phyloP scores from a whole-genome alignment of 2,329 filamentous ascomycete species.

The Hymenoscyphus fraxineus region DNA sequence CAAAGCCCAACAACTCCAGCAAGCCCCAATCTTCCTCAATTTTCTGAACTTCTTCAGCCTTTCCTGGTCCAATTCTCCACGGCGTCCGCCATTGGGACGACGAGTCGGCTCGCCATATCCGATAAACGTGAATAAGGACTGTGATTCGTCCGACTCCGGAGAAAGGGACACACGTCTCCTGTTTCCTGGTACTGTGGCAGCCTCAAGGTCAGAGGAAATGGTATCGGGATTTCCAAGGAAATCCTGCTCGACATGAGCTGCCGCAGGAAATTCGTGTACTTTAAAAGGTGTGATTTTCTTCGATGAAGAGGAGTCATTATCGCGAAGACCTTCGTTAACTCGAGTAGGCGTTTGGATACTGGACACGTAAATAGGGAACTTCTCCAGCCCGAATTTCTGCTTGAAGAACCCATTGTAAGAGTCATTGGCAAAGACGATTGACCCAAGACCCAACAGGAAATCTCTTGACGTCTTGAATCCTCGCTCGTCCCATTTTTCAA shows the following conservation, averaged over 20 bases:
- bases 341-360: neutral
- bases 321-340: neutral
- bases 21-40: conserved; percentile 23
- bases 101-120: neutral
- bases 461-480: conserved; percentile 23
- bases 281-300: neutral
- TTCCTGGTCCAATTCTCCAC: conserved; percentile 18
- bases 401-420: conserved; percentile 25
- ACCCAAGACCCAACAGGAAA: conserved; percentile 23
- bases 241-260: neutral
- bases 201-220: conserved; percentile 1
- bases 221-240: neutral
- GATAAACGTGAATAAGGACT: conserved; percentile 16
- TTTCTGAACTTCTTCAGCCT: conserved; percentile 21
- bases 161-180: no score
- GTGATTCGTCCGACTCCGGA: neutral
- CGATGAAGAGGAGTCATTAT: neutral
- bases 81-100: conserved; percentile 15
- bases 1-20: conserved; percentile 28
- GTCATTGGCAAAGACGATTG: conserved; percentile 14
- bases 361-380: conserved; percentile 7
- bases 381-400: conserved; percentile 19
- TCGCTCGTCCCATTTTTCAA: conserved; percentile 16
- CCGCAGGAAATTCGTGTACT: neutral
- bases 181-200: no score